Conservation (phyloP, 2,329 filamentous ascomycete species). For the Thermomyces lanuginosus region DNA sequence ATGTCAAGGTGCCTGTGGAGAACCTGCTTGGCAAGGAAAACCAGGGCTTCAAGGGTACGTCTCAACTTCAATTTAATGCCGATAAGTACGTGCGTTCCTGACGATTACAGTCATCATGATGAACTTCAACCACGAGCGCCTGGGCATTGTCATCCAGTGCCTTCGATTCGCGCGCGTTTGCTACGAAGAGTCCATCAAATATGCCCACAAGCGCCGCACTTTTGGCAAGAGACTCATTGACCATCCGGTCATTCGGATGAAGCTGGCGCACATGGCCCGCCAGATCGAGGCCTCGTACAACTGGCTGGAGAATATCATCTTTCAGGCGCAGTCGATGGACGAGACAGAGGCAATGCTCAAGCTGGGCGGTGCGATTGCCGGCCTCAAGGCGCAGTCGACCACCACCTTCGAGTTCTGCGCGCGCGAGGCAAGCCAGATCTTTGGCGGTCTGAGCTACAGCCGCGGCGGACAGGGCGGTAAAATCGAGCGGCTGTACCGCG, state of each 20-base stretch:
- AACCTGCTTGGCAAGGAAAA: constrained; percentile 97
- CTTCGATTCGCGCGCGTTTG: constrained; percentile 90
- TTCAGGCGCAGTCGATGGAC: constrained; percentile 81
- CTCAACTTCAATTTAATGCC: not conserved
- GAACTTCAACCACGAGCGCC: constrained; percentile 98
- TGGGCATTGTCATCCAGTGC: constrained; percentile 96
- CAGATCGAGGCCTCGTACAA: constrained; percentile 95
- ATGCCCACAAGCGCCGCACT: constrained; percentile 89
- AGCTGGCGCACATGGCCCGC: constrained; percentile 93
- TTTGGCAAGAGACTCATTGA: constrained; percentile 95
- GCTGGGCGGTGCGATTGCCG: constrained; percentile 83
- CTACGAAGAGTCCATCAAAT: constrained; percentile 92
- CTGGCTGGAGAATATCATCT: constrained; percentile 92
- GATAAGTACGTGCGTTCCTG: constrained; percentile 2
- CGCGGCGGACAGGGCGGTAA: constrained; percentile 89
- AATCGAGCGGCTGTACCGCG: constrained; percentile 84
- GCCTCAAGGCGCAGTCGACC: constrained; percentile 85
- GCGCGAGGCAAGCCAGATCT: constrained; percentile 91
- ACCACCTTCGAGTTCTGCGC: constrained; percentile 96
- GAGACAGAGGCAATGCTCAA: constrained; percentile 93
- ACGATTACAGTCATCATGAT: constrained; percentile 69
- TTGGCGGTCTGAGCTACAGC: constrained; percentile 82
- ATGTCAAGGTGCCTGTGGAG: constrained; percentile 98
- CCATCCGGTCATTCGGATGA: constrained; percentile 92
- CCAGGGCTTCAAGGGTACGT: constrained; percentile 72